Percentiles rank a stretch among this genome's conserved stretches.
phyloP scores from a whole-genome alignment of 176 grass and related monocot genomes.

The Dactylis glomerata region DNA sequence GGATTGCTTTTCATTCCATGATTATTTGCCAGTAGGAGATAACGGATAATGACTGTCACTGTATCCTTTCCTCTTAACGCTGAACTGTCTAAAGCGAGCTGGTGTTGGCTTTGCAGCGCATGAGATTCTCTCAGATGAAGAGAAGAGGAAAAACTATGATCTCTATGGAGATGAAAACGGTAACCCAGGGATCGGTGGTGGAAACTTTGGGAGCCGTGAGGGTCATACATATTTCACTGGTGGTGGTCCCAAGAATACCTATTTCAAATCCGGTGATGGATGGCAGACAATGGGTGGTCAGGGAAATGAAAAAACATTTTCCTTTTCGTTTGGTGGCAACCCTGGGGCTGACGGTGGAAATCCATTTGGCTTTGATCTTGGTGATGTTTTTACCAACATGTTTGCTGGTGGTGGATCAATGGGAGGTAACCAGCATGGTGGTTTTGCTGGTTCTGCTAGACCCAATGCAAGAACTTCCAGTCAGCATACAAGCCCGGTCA shows the following conservation, averaged over 20 bases:
- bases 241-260: constrained; percentile 49
- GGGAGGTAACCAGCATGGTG: constrained; percentile 43
- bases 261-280: constrained; percentile 71
- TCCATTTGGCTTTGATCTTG: constrained; percentile 64
- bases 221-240: constrained; percentile 65
- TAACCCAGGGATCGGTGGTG: constrained; percentile 55
- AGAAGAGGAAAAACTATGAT: constrained; percentile 95
- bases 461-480: constrained; percentile 35
- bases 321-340: constrained; percentile 83
- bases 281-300: constrained; percentile 74
- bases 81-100: not conserved
- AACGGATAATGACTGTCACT: not conserved
- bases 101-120: constrained; percentile 59
- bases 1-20: not conserved
- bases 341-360: constrained; percentile 45
- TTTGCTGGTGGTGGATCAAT: constrained; percentile 66
- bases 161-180: constrained; percentile 80
- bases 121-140: constrained; percentile 94
- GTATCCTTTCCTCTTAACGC: not conserved
- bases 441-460: constrained; percentile 47
- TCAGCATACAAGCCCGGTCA: constrained; percentile 31
- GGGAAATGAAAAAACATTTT: constrained; percentile 69
- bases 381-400: constrained; percentile 85
- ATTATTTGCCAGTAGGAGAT: constrained; percentile 4
- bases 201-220: constrained; percentile 58